These are phyloP conservation scores for Eimeria sp. DNA, from an alignment of 169 alveolate genomes.

Conservation along the genomic window DNA sequence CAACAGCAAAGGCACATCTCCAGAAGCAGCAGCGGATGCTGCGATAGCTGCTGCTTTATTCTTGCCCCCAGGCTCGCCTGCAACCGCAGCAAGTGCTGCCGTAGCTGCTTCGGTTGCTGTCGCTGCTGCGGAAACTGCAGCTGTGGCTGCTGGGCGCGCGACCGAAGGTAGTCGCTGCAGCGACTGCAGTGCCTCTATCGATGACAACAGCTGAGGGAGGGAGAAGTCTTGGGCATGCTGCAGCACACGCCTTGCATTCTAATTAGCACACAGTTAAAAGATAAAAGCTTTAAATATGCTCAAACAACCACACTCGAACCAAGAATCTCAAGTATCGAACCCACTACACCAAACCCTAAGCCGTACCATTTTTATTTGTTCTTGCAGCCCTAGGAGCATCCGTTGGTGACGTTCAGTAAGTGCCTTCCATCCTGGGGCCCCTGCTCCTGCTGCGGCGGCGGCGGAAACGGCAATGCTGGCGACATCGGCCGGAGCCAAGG, in stretches of 20 bases:
- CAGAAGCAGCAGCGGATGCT: conserved; percentile 49
- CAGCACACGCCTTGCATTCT: conserved; percentile 15
- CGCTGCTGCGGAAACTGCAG: conserved; percentile 62
- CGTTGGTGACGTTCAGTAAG: conserved; percentile 43
- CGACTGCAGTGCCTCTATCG: conserved; percentile 61
- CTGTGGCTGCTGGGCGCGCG: conserved; percentile 73
- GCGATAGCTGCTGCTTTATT: conserved; percentile 41
- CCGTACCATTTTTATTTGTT: conserved; percentile 25
- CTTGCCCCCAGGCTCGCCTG: neutral
- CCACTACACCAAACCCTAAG: conserved; percentile 34
- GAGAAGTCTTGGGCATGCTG: conserved; percentile 57
- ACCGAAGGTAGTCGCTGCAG: conserved; percentile 67
- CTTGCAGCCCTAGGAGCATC: conserved; percentile 37
- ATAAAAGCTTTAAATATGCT: neutral
- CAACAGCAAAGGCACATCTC: conserved; percentile 10
- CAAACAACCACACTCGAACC: neutral
- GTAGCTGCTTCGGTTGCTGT: conserved; percentile 47
- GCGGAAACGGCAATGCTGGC: conserved; percentile 6
- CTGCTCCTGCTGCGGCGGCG: conserved; percentile 69
- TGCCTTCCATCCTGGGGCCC: conserved; percentile 53
- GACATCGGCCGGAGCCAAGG: conserved; percentile 33
- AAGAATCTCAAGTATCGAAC: neutral
- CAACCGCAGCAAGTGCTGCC: conserved; percentile 31
- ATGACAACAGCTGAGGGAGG: conserved; percentile 43
- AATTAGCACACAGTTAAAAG: neutral